Base-by-base conservation (phyloP, 2,329 filamentous ascomycete genomes). In the Ceratocystis diversiconidia region DNA sequence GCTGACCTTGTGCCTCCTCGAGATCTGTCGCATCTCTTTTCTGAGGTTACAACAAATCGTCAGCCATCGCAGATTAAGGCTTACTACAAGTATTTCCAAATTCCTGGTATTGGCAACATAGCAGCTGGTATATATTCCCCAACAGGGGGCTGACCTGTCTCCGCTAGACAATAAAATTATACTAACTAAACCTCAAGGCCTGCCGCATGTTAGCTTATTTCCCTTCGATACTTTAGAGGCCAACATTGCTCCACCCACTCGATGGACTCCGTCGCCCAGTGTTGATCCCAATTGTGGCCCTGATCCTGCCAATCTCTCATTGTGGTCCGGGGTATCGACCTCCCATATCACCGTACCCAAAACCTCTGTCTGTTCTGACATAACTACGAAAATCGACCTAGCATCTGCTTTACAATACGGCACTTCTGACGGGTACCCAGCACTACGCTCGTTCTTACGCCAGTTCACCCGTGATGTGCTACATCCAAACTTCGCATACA, bases 201-300 rank as follows among this genome's bases (percentile, higher is more conserved):
- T 95, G 25, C 92, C 92, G 17, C 87, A 94, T 74, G 79, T 86
- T 48, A 82, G 82, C 66, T 90, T 90, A 76, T 96, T 96, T 72
- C 92, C 92, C 7, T 96, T 88, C 75, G 91, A 96, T 71, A 94
- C 90, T 0, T 84, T 96, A 69, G 90, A 95, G 75, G 89, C 91
- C 50, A 85, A 87, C 69, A 84, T 87, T 68, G 89, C 90, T 41
- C 82, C 83, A 68, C 86, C 90, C 6, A 79, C 87, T 69, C 83
- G 91, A 74, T 94, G 88, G 80, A 80, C 82, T 43, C 87, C 87
- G 0, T 85, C 66, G 63, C 70, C 63, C 30, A 71, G 70, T 19
- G 48, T 50, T 10, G 66, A 48, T 59, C 41, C 17, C 28, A 55
- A 43, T 52, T 61, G 10, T 28, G 7, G 19, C 22, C 22, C 48